phyloP scores from a whole-genome alignment of 345 rosid species.

The Rhodamnia argentea region DNA sequence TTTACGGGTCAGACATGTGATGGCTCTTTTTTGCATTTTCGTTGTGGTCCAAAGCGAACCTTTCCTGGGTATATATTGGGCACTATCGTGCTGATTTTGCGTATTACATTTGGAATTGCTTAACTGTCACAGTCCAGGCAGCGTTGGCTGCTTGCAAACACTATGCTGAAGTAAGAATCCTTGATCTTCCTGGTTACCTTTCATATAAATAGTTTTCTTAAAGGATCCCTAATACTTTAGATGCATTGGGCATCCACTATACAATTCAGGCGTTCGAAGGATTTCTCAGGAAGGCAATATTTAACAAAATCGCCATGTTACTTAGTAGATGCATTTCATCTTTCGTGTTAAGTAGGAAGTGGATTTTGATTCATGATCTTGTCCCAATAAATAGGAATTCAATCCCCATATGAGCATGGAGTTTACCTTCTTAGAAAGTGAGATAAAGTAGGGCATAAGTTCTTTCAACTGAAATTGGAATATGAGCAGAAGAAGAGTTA shows the following conservation, averaged over 20 bases:
- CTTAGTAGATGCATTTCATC: neutral
- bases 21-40: neutral
- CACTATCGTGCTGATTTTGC: neutral
- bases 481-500: neutral
- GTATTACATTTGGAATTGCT: neutral
- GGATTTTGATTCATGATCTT: neutral
- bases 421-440: neutral
- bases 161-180: neutral
- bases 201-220: neutral
- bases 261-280: neutral
- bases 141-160: neutral
- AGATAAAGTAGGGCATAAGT: neutral
- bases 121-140: neutral
- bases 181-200: neutral
- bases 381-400: neutral
- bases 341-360: neutral
- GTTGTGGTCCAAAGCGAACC: neutral
- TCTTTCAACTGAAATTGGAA: neutral
- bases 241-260: neutral
- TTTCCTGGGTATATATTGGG: neutral
- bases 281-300: neutral
- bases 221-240: neutral
- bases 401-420: neutral
- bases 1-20: neutral
- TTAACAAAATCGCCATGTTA: neutral